Evolutionary conservation across 176 grass and related monocot species (phyloP), one percentile per base, ranked within the genome.

Genomic region (Zoysia japonica): DNA sequence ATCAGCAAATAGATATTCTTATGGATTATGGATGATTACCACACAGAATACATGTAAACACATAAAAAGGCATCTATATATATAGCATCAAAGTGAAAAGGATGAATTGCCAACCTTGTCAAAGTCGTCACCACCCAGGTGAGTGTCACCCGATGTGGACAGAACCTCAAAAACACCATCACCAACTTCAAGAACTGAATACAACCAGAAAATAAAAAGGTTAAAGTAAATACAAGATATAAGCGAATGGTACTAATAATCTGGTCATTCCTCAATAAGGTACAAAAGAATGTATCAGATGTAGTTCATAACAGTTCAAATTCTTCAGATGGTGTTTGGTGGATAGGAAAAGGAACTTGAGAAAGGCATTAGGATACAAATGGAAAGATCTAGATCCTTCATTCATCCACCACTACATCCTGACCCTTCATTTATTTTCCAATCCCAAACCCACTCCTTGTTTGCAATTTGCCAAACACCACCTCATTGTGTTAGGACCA

Each of bases 101-200:
- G 8, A 69, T 59, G 2, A n/a, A 59, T 19, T 9, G 49, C 46
- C n/a, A 55, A 93, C 91, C 91, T 93, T 93, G 76, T 93, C 91
- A n/a, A 90, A 93, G 78, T 93, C 91, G 88, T 93, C 88, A 71
- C 88, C 88, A 74, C 91, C 91, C 57, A 93, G 91, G 74, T 93
- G 91, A 47, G 91, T 93, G 48, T 93, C 91, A 48, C 91, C 91
- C 0, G 91, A 93, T 74, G 91, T 90, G 13, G 88, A 93, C n/a
- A 93, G 76, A 51, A 93, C 91, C 83, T 93, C 91, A n/a, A 93
- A 93, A 65, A 93, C 91, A 19, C 91, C 91, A 81, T 93, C 91
- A 65, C 91, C 91, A 48, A 93, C 91, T 78, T 93, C 91, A 0
- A 93, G 85, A 65, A 93, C 88, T 93, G 85, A 88, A 74, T 28